These are phyloP conservation scores for Clarireedia monteithiana DNA, from an alignment of 2,329 filamentous ascomycete species.

Conservation along the genomic window DNA sequence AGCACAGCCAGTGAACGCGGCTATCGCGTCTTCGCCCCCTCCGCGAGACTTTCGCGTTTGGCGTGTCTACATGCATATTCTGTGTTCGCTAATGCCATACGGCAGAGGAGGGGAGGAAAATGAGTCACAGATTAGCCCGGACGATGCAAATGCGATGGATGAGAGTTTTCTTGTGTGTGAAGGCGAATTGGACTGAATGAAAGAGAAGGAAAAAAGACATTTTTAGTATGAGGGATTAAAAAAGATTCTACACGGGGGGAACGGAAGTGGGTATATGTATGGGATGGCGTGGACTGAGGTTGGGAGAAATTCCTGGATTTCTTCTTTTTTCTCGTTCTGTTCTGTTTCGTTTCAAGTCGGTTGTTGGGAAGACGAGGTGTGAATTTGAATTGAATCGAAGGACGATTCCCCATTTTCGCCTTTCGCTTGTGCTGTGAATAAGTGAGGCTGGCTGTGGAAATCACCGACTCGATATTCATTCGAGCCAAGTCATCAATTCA, in stretches of 20 bases:
- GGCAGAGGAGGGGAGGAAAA: not conserved
- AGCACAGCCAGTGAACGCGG: conserved; percentile 3
- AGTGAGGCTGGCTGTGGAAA: too few relatives aligned
- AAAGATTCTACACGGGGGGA: not conserved
- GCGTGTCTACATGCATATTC: not conserved
- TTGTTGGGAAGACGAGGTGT: not conserved
- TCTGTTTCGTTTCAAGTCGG: not conserved
- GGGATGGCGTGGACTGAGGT: conserved; percentile 2
- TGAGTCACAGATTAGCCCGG: conserved; percentile 2
- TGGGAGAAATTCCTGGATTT: not conserved
- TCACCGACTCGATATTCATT: too few relatives aligned
- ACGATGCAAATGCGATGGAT: not conserved
- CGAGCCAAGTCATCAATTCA: too few relatives aligned
- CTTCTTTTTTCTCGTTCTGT: not conserved
- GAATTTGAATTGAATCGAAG: not conserved
- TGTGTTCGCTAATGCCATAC: not conserved
- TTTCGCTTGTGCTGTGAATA: too few relatives aligned
- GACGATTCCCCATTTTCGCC: too few relatives aligned
- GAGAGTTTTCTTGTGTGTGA: not conserved
- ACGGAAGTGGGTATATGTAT: not conserved
- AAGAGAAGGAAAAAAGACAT: not conserved
- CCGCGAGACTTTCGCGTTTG: conserved; percentile 4
- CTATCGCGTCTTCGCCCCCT: not conserved
- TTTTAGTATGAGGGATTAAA: not conserved
- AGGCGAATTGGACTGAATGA: not conserved